These are phyloP conservation scores for Zygosaccharomyces pseudobailii DNA, from an alignment of 1,139 yeast species.

Conservation along the genomic window DNA sequence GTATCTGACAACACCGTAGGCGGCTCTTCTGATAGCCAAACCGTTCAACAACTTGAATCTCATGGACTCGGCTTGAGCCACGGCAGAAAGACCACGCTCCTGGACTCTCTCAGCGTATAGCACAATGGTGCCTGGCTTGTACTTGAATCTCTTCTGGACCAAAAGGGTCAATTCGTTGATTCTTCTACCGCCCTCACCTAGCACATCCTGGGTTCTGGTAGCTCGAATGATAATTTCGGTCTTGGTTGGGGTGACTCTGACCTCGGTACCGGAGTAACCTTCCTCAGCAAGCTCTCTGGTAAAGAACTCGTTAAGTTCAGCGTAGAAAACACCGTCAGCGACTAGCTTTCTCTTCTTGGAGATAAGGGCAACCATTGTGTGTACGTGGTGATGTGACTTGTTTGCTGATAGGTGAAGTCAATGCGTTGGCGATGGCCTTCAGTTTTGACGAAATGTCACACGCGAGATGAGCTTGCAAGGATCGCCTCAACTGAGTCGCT, in stretches of 20 bases:
- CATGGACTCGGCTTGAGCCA: slow-evolving; percentile 99
- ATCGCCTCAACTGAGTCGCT: not conserved
- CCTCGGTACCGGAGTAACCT: slow-evolving; percentile 99
- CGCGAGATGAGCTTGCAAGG: slow-evolving; percentile 1
- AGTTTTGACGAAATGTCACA: slow-evolving; percentile 1
- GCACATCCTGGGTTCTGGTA: slow-evolving; percentile 97
- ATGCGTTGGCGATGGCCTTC: not conserved
- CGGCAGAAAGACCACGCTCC: slow-evolving; percentile 99
- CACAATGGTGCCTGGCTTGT: slow-evolving; percentile 89
- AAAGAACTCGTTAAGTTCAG: slow-evolving; percentile 99
- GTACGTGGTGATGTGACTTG: slow-evolving; percentile 4
- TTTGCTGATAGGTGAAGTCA: not conserved
- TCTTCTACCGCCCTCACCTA: slow-evolving; percentile 99
- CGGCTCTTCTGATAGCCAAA: slow-evolving; percentile 99
- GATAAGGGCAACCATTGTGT: slow-evolving; percentile 58
- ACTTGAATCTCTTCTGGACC: slow-evolving; percentile 98
- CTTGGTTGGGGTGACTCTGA: slow-evolving; percentile 97
- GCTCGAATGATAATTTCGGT: slow-evolving; percentile 98
- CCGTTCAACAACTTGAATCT: slow-evolving; percentile 98
- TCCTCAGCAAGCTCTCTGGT: slow-evolving; percentile 99
- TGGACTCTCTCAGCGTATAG: slow-evolving; percentile 99
- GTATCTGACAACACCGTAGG: slow-evolving; percentile 99
- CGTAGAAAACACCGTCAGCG: slow-evolving; percentile 99
- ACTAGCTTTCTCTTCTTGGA: slow-evolving; percentile 88
- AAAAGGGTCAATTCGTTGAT: slow-evolving; percentile 97